Base-by-base conservation (phyloP, 2,329 filamentous ascomycete species). In the Graphilbum fragrans region DNA sequence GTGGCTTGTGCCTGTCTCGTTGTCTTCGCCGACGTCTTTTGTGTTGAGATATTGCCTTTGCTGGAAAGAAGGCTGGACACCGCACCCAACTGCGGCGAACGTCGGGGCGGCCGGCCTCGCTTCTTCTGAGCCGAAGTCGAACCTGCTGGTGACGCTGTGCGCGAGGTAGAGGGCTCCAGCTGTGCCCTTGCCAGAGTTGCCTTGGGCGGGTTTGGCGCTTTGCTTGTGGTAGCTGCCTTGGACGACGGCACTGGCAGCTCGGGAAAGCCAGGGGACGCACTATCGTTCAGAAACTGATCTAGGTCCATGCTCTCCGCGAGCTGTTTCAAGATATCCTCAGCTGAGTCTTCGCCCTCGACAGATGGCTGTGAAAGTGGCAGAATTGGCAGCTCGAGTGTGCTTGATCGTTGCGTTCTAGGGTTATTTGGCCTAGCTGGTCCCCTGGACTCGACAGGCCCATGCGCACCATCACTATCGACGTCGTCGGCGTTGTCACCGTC, bases 381-480 rank as follows among this genome's bases (percentile, higher is more conserved):
- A n/a, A n/a, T n/a, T n/a, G n/a, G n/a, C n/a, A n/a, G n/a, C n/a
- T n/a, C n/a, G n/a, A n/a, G n/a, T n/a, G n/a, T n/a, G n/a, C n/a
- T n/a, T n/a, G n/a, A n/a, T n/a, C n/a, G n/a, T n/a, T n/a, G n/a
- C n/a, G n/a, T n/a, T n/a, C n/a, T n/a, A n/a, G n/a, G n/a, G n/a
- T n/a, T n/a, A n/a, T n/a, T n/a, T n/a, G n/a, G n/a, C n/a, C n/a
- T n/a, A n/a, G n/a, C n/a, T n/a, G n/a, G n/a, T n/a, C n/a, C n/a
- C n/a, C n/a, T n/a, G n/a, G n/a, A n/a, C n/a, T n/a, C n/a, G n/a
- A n/a, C n/a, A n/a, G n/a, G 29, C 29, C 11, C 29, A 7, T 31
- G 6, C 8, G 7, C 41, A 62, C 59, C 59, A 35, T 53, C 53
- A 17, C 55, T 41, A 5, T 51, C 53, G 5, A 49, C 48, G 18